Conservation (phyloP, 2,329 filamentous ascomycete genomes). For the Diaporthe sp. region DNA sequence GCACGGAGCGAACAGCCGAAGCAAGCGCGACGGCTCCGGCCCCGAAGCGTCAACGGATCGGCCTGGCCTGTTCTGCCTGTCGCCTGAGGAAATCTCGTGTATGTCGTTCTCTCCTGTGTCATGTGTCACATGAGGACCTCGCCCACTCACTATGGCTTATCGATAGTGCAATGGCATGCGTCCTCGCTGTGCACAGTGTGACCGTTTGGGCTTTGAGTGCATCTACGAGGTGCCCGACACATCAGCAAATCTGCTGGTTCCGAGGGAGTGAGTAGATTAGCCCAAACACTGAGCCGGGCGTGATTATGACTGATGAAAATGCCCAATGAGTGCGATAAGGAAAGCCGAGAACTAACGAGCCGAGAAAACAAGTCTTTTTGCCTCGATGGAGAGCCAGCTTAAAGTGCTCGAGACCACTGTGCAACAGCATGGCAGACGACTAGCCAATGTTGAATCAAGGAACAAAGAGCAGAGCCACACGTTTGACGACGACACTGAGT, state of each 20-base stretch:
- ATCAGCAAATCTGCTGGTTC: not conserved
- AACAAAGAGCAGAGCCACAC: not conserved
- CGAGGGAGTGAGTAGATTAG: not conserved
- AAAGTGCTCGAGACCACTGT: slow-evolving; percentile 1
- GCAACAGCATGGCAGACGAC: not conserved
- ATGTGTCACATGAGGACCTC: not conserved
- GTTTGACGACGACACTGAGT: not conserved
- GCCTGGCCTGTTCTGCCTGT: not conserved
- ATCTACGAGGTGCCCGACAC: not conserved
- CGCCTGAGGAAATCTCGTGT: not conserved
- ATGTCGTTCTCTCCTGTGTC: not conserved
- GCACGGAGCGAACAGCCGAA: not conserved
- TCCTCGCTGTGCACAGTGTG: not conserved
- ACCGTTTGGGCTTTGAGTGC: not conserved
- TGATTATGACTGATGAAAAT: not conserved
- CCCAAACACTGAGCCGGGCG: not conserved
- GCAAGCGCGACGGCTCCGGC: not conserved
- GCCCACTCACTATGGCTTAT: not conserved
- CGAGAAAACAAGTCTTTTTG: not conserved
- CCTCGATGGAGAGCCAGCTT: not conserved
- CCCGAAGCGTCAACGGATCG: not conserved
- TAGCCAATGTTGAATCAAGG: not conserved
- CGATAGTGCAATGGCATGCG: not conserved
- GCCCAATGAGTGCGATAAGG: not conserved
- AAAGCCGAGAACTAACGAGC: not conserved